These are phyloP conservation scores for Stellera chamaejasme DNA, from an alignment of 345 rosid genomes.

Conservation along the genomic window DNA sequence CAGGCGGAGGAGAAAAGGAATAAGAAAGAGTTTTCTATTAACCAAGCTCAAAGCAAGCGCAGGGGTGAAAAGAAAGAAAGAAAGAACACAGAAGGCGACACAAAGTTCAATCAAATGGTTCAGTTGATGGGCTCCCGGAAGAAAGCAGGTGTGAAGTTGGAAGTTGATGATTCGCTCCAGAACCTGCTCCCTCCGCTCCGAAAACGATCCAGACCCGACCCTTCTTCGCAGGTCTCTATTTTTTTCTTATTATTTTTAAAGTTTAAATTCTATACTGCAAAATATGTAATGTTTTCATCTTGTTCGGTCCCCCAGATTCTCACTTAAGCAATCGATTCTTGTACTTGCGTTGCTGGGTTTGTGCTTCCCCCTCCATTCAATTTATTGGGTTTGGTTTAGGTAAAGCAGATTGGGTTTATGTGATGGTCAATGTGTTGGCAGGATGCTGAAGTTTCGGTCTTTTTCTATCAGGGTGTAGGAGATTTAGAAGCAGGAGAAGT, in stretches of 20 bases:
- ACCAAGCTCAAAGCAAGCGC: no score
- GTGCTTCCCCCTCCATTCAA: not conserved
- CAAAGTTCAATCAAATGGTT: conserved; percentile 28
- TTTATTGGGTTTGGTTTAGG: not conserved
- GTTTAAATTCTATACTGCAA: no score
- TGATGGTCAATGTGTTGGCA: not conserved
- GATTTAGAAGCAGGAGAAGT: conserved; percentile 7
- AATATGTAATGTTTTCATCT: not conserved
- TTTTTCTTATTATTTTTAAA: not conserved
- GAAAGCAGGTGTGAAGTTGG: conserved; percentile 25
- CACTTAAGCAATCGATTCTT: not conserved
- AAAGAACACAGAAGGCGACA: not conserved
- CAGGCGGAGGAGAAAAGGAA: not conserved
- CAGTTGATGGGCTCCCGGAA: conserved; percentile 30
- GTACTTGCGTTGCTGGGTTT: not conserved
- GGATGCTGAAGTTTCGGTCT: not conserved
- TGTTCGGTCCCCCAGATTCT: not conserved
- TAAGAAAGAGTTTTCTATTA: not conserved
- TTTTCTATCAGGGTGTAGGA: conserved; percentile 4
- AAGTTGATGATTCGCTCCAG: conserved; percentile 26
- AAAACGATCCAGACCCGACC: conserved; percentile 32
- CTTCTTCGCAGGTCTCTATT: conserved; percentile 21
- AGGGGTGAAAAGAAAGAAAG: not conserved
- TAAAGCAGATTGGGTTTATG: not conserved
- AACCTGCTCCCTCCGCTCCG: conserved; percentile 24